Conservation (phyloP, 2,329 filamentous ascomycete species). For the Septoria linicola region DNA sequence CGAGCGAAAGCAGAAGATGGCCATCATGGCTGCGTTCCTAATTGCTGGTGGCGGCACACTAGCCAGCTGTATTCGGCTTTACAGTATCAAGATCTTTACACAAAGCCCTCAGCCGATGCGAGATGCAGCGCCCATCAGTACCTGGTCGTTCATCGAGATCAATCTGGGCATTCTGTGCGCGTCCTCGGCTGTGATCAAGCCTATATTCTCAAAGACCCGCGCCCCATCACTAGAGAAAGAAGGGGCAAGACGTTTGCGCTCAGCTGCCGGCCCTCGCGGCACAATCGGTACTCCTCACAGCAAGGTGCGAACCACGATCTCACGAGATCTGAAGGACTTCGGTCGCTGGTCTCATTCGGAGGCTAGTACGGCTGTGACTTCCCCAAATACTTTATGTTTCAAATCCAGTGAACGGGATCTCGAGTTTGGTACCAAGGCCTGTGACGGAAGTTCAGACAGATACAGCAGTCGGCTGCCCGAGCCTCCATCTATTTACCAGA, state of each 20-base stretch:
- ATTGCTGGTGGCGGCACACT: conserved; percentile 32
- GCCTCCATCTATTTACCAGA: conserved; percentile 7
- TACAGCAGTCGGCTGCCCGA: conserved; percentile 16
- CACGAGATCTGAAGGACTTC: conserved; percentile 14
- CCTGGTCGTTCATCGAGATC: conserved; percentile 38
- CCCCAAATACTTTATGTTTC: not conserved
- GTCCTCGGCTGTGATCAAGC: conserved; percentile 30
- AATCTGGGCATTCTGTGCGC: conserved; percentile 37
- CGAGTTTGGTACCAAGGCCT: conserved; percentile 3
- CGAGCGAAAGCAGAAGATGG: conserved; percentile 36
- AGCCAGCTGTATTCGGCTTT: conserved; percentile 34
- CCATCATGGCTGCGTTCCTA: conserved; percentile 34
- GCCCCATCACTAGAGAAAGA: conserved; percentile 16
- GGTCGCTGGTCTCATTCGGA: conserved; percentile 13
- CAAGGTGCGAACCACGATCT: conserved; percentile 8
- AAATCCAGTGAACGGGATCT: conserved; percentile 5
- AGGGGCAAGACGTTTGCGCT: not conserved
- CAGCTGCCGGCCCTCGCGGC: conserved; percentile 6
- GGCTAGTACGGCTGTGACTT: conserved; percentile 4
- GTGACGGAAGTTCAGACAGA: conserved; percentile 11
- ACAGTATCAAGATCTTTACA: conserved; percentile 34
- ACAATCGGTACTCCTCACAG: conserved; percentile 7
- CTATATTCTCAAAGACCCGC: conserved; percentile 23
- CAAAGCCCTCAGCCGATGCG: conserved; percentile 30
- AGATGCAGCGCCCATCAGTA: conserved; percentile 34